phyloP scores from a whole-genome alignment of 495 filamentous ascomycete species.

The Penicillium manginii region DNA sequence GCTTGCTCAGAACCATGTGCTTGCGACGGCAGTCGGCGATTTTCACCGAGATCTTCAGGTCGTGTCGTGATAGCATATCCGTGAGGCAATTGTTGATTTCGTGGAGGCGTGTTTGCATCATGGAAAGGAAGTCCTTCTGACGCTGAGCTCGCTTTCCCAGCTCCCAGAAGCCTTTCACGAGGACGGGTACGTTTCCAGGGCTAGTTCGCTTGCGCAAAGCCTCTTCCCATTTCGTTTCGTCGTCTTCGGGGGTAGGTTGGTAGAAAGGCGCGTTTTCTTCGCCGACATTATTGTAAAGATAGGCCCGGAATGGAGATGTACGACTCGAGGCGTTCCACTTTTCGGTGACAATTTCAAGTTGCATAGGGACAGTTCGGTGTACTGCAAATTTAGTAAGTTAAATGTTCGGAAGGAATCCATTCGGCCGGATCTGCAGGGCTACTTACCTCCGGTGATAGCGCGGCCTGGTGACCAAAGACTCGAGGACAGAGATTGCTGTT shows the following conservation, averaged over 20 bases:
- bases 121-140: conserved; percentile 72
- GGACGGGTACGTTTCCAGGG: conserved; percentile 74
- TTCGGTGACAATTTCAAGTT: conserved; percentile 73
- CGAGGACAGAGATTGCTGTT: conserved; percentile 44
- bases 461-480: conserved; percentile 54
- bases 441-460: conserved; percentile 49
- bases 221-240: conserved; percentile 89
- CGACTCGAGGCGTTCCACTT: conserved; percentile 82
- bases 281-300: conserved; percentile 92
- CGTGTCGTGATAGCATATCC: conserved; percentile 78
- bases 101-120: conserved; percentile 81
- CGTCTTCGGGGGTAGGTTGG: conserved; percentile 73
- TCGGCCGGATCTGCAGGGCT: not conserved
- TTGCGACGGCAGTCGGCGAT: conserved; percentile 78
- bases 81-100: conserved; percentile 85
- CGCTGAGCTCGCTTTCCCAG: conserved; percentile 76
- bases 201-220: conserved; percentile 82
- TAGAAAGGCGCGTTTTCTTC: conserved; percentile 81
- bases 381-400: conserved; percentile 26
- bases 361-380: conserved; percentile 83
- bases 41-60: conserved; percentile 77
- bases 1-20: conserved; percentile 77
- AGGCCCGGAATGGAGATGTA: conserved; percentile 80
- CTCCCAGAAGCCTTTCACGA: conserved; percentile 68
- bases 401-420: not conserved